Base-by-base conservation (phyloP, 805 yeast genomes). In the Metschnikowia lachancei region DNA sequence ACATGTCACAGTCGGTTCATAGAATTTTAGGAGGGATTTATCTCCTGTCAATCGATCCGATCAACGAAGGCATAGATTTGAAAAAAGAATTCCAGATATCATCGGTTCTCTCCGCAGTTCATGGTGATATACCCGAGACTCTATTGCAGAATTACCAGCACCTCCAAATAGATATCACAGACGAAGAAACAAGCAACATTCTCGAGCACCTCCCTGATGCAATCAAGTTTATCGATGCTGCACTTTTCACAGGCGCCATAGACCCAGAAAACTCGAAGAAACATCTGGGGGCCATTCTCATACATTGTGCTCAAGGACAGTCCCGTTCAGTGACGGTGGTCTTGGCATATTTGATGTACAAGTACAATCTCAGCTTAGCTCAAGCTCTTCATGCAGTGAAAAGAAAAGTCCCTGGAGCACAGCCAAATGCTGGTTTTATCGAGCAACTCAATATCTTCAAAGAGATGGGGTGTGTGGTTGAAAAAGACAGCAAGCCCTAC, bases 11-110 rank as follows among this genome's bases (percentile, higher is more conserved):
- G 19, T 17, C 19, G 14, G 37, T 45, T 14, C 73, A 78, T 45
- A 72, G 95, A 57, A 76, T 90, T n/a, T 64, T 87, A n/a, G 95
- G 95, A 20, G 83, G 83, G 8, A 75, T 92, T 1, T 87, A 82
- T 65, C 64, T 92, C 13, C 90, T 96, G 4, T 80, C 94, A 0
- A 69, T 84, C 17, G 79, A 77, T 41, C 86, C 96, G 0, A 66
- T 90, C 18, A 67, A 76, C 13, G 43, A 37, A 9, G 39, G 39
- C 8, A 64, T 72, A 12, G 81, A 85, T 36, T 64, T 87, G 36
- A 66, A 64, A 26, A 69, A 70, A 18, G 71, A 77, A 18, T 66
- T 75, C 54, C 76, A 78, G 9, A 82, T 94, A 36, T 77, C 88
- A 0, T 88, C 85, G 59, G 78, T 94, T 10, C 62, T 92, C 18